Evolutionary conservation across 495 filamentous ascomycete species (phyloP), one percentile per base, ranked within the genome.

Genomic region (Extremus antarcticus): DNA sequence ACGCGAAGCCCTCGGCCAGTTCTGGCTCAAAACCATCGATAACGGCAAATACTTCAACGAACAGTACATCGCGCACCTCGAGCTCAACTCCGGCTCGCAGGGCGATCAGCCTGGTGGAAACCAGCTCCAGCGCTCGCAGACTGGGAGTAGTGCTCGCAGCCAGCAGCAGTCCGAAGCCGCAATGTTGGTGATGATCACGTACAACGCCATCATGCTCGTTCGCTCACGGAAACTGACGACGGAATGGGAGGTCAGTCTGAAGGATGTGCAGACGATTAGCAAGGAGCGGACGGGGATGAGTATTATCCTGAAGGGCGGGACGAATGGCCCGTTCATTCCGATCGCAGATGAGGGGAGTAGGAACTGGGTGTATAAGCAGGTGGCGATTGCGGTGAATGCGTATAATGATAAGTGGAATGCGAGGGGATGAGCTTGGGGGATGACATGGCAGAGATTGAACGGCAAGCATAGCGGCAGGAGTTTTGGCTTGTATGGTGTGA

Each of bases 1-100:
- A 68, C 87, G 92, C 16, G 92, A 98, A 74, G 90, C 92, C 0
- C 81, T 98, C 15, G 92, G 92, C 9, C 92, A 98, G 69, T 94
- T 90, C 74, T 98, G 92, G 92, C 82, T 98, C 60, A 98, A 98
- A 74, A 94, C 94, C 20, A 78, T 92, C 1, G 94, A 97, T 65
- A 90, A 94, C 56, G 92, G 92, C 47, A 94, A 90, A 72, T 95
- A 87, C 74, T 98, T 98, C 78, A 82, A 91, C 71, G 94, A 97
- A 69, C 80, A 90, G 64, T 98, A 98, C 71, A 92, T 98, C 64
- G 92, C 90, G 13, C 92, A 98, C 60, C 77, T 98, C 20, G 92
- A 97, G 65, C 82, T 98, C 25, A 87, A 87, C 15, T 81, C 85
- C 11, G 84, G 92, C 63, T 58, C 55, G 21, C 55, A 58, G 48